Evolutionary conservation across 768 basidiomycete genomes (phyloP).

Genomic region (Exidia glandulosa): DNA sequence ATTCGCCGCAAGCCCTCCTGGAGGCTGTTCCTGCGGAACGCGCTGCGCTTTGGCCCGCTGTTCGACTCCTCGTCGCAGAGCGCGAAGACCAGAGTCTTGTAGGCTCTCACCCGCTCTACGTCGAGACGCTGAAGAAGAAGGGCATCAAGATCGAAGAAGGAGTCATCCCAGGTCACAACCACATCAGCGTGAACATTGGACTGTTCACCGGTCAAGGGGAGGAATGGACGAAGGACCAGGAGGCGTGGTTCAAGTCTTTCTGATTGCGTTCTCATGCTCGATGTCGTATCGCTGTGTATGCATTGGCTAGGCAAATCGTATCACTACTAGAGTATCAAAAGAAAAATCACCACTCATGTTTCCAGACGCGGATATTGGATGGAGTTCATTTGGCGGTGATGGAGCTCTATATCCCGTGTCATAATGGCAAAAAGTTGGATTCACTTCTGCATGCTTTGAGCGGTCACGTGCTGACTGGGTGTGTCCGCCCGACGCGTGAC

Average conservation of each 20-base stretch:
- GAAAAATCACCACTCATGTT: too few relatives aligned
- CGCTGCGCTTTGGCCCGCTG: neutral
- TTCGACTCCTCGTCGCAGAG: neutral
- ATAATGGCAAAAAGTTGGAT: too few relatives aligned
- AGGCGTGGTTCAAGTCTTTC: slow-evolving; percentile 19
- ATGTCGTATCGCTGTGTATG: too few relatives aligned
- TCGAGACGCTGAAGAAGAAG: slow-evolving; percentile 9
- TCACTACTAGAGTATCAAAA: too few relatives aligned
- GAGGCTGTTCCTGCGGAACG: slow-evolving; percentile 4
- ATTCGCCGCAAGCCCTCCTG: slow-evolving; percentile 33
- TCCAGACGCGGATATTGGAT: too few relatives aligned
- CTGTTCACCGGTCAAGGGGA: slow-evolving; percentile 48
- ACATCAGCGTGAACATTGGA: slow-evolving; percentile 43
- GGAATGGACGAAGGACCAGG: slow-evolving; percentile 45
- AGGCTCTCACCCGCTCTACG: neutral
- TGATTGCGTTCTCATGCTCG: too few relatives aligned
- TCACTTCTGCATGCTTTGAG: too few relatives aligned
- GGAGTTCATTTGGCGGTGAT: too few relatives aligned
- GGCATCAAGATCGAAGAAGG: slow-evolving; percentile 23
- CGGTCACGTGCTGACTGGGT: too few relatives aligned
- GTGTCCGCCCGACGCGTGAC: neutral
- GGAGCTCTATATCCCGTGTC: too few relatives aligned
- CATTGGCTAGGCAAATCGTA: too few relatives aligned
- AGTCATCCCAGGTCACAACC: slow-evolving; percentile 46
- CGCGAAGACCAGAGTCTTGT: neutral